phyloP scores from a whole-genome alignment of 2,329 filamentous ascomycete genomes.

The Aspergillus sp. region DNA sequence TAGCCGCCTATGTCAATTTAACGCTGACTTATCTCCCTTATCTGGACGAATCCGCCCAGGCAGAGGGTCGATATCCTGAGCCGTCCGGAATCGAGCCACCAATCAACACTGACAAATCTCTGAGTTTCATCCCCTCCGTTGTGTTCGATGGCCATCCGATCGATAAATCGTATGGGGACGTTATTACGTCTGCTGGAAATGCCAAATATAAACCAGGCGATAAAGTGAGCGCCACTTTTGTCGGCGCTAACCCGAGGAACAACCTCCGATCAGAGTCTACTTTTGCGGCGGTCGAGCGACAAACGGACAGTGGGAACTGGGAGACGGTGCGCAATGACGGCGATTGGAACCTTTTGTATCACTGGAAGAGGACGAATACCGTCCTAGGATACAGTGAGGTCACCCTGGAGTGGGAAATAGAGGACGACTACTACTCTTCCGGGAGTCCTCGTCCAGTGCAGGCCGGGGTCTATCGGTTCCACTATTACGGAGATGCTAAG shows the following conservation, averaged over 20 bases:
- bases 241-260: slow-evolving; percentile 87
- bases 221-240: slow-evolving; percentile 67
- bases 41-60: slow-evolving; percentile 51
- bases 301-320: slow-evolving; percentile 57
- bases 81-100: slow-evolving; percentile 66
- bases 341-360: slow-evolving; percentile 81
- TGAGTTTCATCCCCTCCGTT: slow-evolving; percentile 79
- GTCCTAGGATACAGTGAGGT: slow-evolving; percentile 76
- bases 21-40: slow-evolving; percentile 71
- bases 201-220: slow-evolving; percentile 61
- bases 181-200: slow-evolving; percentile 53
- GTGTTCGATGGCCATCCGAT: slow-evolving; percentile 68
- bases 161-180: slow-evolving; percentile 69
- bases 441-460: slow-evolving; percentile 34
- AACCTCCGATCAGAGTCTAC: slow-evolving; percentile 77
- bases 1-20: slow-evolving; percentile 84
- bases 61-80: slow-evolving; percentile 42
- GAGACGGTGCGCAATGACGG: slow-evolving; percentile 65
- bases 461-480: slow-evolving; percentile 70
- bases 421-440: slow-evolving; percentile 50
- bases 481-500: slow-evolving; percentile 85
- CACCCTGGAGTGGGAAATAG: slow-evolving; percentile 76
- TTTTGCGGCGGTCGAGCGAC: slow-evolving; percentile 72
- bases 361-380: slow-evolving; percentile 72
- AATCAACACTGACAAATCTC: slow-evolving; percentile 71